A percentile compares a stretch with the other conserved stretches of the same genome.
phyloP scores from a whole-genome alignment of 805 yeast genomes.

The Metschnikowia lochheadii region DNA sequence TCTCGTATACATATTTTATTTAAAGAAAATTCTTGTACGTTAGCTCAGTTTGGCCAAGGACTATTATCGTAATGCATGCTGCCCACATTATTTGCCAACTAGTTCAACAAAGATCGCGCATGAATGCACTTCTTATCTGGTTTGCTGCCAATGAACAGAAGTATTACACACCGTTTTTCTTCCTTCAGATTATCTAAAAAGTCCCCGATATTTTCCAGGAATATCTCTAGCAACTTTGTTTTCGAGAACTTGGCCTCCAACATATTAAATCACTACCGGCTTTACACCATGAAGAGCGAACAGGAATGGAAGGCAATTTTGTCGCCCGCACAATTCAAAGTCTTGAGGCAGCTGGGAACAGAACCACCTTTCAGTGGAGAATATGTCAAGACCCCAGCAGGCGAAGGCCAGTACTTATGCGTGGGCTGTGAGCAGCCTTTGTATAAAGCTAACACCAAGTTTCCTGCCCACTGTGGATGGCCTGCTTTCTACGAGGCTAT shows the following conservation, averaged over 20 bases:
- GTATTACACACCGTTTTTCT: neutral
- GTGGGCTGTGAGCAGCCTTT: constrained; percentile 82
- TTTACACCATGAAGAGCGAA: constrained; percentile 29
- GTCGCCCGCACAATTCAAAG: constrained; percentile 70
- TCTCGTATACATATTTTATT: too few species aligned
- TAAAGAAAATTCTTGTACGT: too few species aligned
- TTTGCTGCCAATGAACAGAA: constrained; percentile 4
- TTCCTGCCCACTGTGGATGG: constrained; percentile 95
- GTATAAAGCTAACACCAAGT: constrained; percentile 76
- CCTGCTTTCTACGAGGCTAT: constrained; percentile 92
- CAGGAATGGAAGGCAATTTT: constrained; percentile 78
- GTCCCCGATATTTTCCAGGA: neutral
- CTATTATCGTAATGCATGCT: constrained; percentile 2
- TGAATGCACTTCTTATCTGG: neutral
- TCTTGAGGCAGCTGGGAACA: constrained; percentile 71
- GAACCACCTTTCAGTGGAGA: constrained; percentile 66
- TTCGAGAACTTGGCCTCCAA: neutral
- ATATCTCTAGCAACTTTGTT: neutral
- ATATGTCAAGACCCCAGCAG: constrained; percentile 49
- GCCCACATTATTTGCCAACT: neutral
- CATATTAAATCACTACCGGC: neutral
- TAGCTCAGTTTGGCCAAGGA: neutral
- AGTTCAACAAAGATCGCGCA: neutral
- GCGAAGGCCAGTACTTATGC: constrained; percentile 71
- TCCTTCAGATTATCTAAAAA: neutral